Percentiles rank a stretch among this genome's conserved stretches.
Evolutionary conservation across 768 basidiomycete species (phyloP).

Genomic region (Tulasnella sp.): DNA sequence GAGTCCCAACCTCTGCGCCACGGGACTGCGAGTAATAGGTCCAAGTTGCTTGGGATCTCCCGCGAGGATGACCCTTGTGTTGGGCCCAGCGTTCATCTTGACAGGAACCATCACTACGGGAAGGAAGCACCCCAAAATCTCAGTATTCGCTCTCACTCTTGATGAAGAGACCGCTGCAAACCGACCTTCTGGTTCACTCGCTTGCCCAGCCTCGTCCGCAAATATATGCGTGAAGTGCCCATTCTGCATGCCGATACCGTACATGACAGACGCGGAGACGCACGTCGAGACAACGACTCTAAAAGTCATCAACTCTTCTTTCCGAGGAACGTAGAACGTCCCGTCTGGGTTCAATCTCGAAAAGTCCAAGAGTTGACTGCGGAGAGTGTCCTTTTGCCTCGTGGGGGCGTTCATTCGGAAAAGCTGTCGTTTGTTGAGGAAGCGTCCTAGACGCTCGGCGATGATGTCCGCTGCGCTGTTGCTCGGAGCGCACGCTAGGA

Average conservation of each 20-base stretch:
- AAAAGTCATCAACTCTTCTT: conserved; percentile 37
- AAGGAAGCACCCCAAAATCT: background rate
- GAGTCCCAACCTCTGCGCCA: conserved; percentile 29
- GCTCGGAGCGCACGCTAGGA: conserved; percentile 59
- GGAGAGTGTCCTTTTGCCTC: conserved; percentile 35
- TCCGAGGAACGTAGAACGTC: conserved; percentile 40
- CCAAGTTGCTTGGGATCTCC: conserved; percentile 37
- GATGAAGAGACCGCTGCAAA: background rate
- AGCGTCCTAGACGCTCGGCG: conserved; percentile 36
- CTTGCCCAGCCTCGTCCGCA: conserved; percentile 59
- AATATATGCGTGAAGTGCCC: conserved; percentile 58
- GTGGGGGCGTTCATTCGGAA: conserved; percentile 51
- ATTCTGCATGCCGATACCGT: conserved; percentile 40
- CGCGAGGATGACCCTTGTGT: conserved; percentile 35
- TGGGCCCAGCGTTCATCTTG: conserved; percentile 28
- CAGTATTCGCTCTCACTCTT: background rate
- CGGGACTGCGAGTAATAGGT: conserved; percentile 33
- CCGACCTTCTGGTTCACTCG: conserved; percentile 44
- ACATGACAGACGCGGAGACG: conserved; percentile 44
- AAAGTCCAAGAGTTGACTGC: conserved; percentile 35
- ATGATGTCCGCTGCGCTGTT: conserved; percentile 60
- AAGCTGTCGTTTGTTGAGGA: conserved; percentile 29
- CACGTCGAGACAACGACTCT: conserved; percentile 54
- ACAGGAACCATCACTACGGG: conserved; percentile 39
- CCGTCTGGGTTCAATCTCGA: conserved; percentile 36